Evolutionary conservation across 768 basidiomycete species (phyloP), one percentile per base, ranked within the genome.

Genomic region (Amanita molliuscula): DNA sequence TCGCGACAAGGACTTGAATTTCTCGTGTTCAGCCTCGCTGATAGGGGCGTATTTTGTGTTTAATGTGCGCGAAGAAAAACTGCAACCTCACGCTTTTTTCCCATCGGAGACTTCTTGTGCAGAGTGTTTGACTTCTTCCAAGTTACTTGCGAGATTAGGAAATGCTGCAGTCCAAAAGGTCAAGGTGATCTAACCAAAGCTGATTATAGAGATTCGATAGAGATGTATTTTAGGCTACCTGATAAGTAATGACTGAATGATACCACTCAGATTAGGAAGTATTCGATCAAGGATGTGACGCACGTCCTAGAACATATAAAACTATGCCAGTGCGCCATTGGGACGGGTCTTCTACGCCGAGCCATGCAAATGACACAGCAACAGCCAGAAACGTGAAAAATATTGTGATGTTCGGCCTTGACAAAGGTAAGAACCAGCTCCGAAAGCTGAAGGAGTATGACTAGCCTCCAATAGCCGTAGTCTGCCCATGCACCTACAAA

Each of bases 81-180:
- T 41, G 21, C 4, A 10, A 7, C 56, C 68, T 44, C 43, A 80
- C 83, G 67, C 61, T 65, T 81, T 82, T 3, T 56, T 58, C 7
- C 74, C 76, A 6, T 59, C 48, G 36, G 64, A 62, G 2, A 66
- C 68, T 43, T 72, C 62, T 3, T 48, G 51, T 4, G 69, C 64
- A 2, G 82, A 84, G 44, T 69, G 61, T 53, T 75, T 70, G n/a
- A 88, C 77, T 56, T 85, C 79, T 0, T 82, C 80, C 23, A 87
- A 72, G 60, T 88, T 76, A 7, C 78, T 73, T 20, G 82, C 81
- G 13, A 89, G 70, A 15, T 83, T 85, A 0, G 86, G 84, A 60
- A 89, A 88, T 10, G 87, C 86, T 10, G 87, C 87, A 0, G 83
- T 84, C 85, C 84, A 89, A 63, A 88, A 89, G 0, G 86, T 88